phyloP scores from a whole-genome alignment of 768 basidiomycete genomes.

The Boletus rex-veris region DNA sequence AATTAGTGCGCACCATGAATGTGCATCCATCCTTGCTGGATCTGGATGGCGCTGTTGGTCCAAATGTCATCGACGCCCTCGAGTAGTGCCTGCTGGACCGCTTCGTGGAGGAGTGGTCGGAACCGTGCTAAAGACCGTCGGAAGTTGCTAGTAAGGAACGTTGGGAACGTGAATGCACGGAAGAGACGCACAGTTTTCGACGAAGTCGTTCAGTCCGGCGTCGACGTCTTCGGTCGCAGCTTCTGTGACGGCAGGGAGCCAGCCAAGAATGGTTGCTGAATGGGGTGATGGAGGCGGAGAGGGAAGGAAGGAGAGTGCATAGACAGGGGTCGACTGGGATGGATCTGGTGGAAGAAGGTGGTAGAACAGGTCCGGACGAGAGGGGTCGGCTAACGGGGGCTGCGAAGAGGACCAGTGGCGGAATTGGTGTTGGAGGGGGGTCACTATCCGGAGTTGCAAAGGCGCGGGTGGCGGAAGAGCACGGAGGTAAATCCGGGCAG shows the following conservation, averaged over 20 bases:
- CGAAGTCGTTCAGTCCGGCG: constrained; percentile 66
- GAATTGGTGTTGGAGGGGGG: constrained; percentile 3
- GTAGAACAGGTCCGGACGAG: constrained; percentile 66
- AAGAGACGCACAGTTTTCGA: constrained; percentile 58
- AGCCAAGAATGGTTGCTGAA: constrained; percentile 60
- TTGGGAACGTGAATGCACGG: background rate
- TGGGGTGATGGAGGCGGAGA: constrained; percentile 41
- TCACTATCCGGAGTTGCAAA: constrained; percentile 3
- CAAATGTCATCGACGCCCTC: constrained; percentile 65
- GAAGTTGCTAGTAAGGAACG: background rate
- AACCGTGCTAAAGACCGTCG: constrained; percentile 48
- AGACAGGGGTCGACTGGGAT: constrained; percentile 45
- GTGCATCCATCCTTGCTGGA: constrained; percentile 84
- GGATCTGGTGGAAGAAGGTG: constrained; percentile 46
- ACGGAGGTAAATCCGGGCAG: background rate
- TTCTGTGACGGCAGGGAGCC: constrained; percentile 53
- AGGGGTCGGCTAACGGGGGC: constrained; percentile 45
- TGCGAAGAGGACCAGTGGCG: constrained; percentile 17
- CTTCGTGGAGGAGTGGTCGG: constrained; percentile 55
- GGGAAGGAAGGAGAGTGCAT: constrained; percentile 63
- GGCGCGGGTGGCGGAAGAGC: background rate
- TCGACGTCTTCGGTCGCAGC: constrained; percentile 33
- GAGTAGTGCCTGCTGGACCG: constrained; percentile 49
- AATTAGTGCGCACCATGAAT: constrained; percentile 48
- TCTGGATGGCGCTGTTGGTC: constrained; percentile 59